These are phyloP conservation scores for Dendryphion nanum DNA, from an alignment of 2,329 filamentous ascomycete species.

Conservation along the genomic window DNA sequence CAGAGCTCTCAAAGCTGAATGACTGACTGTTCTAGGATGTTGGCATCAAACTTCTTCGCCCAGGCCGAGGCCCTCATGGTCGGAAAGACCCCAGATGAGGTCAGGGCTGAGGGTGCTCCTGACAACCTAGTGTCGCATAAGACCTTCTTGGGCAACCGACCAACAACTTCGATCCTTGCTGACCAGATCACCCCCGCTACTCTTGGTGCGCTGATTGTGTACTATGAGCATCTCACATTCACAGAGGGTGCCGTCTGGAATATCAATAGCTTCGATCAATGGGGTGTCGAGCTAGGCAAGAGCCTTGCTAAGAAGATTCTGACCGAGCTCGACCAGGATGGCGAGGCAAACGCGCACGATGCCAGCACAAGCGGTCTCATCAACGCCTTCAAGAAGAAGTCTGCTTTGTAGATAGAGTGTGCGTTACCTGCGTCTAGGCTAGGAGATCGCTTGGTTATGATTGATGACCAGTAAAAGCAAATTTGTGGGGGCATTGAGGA, in stretches of 20 bases:
- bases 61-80: constrained; percentile 90
- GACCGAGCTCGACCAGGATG: constrained; percentile 77
- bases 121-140: constrained; percentile 91
- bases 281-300: constrained; percentile 98
- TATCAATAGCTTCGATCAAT: constrained; percentile 99
- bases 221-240: constrained; percentile 99
- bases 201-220: constrained; percentile 91
- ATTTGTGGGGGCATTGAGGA: no score
- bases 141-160: constrained; percentile 96
- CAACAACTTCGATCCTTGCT: constrained; percentile 91
- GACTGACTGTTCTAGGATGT: constrained; percentile 57
- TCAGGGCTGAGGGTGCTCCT: constrained; percentile 71
- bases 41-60: constrained; percentile 88
- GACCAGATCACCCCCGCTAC: constrained; percentile 92
- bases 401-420: constrained; percentile 37
- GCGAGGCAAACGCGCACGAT: constrained; percentile 73
- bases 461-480: constrained; percentile 5
- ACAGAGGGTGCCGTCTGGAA: constrained; percentile 98
- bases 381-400: constrained; percentile 84
- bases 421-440: no score
- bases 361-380: constrained; percentile 85
- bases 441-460: constrained; percentile 1
- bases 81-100: constrained; percentile 78
- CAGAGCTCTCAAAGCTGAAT: background rate
- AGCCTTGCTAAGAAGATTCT: constrained; percentile 72